phyloP scores from a whole-genome alignment of 2,329 filamentous ascomycete species.

The Aureobasidium musti region DNA sequence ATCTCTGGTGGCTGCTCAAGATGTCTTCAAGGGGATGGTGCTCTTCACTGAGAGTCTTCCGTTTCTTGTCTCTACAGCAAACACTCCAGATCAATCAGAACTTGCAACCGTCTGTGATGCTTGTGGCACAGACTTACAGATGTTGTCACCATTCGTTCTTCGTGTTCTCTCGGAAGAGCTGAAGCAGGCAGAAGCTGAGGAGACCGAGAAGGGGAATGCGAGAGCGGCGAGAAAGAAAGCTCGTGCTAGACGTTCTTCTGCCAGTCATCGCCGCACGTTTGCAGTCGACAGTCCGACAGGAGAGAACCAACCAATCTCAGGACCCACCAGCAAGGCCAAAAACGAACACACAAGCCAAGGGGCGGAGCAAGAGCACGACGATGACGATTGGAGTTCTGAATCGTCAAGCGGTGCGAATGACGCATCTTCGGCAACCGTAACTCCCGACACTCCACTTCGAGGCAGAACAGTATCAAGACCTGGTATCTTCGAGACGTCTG shows the following conservation, averaged over 20 bases:
- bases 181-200: neutral
- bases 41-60: slow-evolving; percentile 19
- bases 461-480: neutral
- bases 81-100: neutral
- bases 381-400: slow-evolving; percentile 1
- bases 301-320: neutral
- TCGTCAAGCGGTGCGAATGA: neutral
- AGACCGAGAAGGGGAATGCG: neutral
- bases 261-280: neutral
- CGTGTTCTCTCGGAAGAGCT: slow-evolving; percentile 10
- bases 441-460: neutral
- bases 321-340: no score
- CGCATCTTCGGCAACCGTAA: neutral
- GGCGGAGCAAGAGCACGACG: neutral
- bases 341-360: neutral
- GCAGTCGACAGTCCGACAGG: neutral
- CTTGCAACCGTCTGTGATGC: slow-evolving; percentile 8
- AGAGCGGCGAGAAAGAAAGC: neutral
- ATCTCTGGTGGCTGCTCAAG: slow-evolving; percentile 9
- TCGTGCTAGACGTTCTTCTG: neutral
- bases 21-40: slow-evolving; percentile 3
- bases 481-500: slow-evolving; percentile 14
- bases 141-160: slow-evolving; percentile 5
- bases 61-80: slow-evolving; percentile 20
- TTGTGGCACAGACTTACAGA: slow-evolving; percentile 3